phyloP scores from a whole-genome alignment of 129 eudicot genomes.

The Flaveria sonorensis region DNA sequence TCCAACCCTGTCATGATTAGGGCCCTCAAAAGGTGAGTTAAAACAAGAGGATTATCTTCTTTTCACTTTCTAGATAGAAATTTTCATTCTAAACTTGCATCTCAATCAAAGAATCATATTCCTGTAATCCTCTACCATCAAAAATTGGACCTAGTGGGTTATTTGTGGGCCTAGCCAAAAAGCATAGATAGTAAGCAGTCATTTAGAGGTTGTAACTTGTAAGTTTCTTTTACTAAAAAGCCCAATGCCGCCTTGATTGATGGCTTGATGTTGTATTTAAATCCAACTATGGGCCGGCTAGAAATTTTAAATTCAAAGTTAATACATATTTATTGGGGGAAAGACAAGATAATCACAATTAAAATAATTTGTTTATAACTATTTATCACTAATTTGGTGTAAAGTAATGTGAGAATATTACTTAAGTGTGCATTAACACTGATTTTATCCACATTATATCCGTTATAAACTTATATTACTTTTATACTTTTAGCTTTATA shows the following conservation, averaged over 20 bases:
- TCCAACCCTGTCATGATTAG: neutral
- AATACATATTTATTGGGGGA: neutral
- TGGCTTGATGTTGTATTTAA: neutral
- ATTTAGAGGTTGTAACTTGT: neutral
- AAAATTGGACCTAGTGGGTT: neutral
- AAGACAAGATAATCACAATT: neutral
- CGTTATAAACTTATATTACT: no score
- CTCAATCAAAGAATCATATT: constrained; percentile 12
- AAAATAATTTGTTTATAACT: no score
- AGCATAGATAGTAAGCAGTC: no score
- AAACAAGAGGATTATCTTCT: neutral
- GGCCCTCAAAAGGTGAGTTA: neutral
- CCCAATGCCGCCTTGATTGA: neutral
- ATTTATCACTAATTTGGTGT: no score
- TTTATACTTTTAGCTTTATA: no score
- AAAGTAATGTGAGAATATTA: no score
- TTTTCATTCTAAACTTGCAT: constrained; percentile 10
- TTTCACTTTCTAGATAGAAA: neutral
- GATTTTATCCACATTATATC: no score
- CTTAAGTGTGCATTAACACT: no score
- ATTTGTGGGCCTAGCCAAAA: neutral
- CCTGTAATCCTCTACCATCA: neutral
- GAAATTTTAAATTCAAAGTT: neutral
- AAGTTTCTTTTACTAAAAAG: constrained; percentile 6
- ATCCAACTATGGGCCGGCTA: neutral